Evolutionary conservation across 1,284 basidiomycete genomes (phyloP).

Genomic region (Cutaneotrichosporon spelunceum): DNA sequence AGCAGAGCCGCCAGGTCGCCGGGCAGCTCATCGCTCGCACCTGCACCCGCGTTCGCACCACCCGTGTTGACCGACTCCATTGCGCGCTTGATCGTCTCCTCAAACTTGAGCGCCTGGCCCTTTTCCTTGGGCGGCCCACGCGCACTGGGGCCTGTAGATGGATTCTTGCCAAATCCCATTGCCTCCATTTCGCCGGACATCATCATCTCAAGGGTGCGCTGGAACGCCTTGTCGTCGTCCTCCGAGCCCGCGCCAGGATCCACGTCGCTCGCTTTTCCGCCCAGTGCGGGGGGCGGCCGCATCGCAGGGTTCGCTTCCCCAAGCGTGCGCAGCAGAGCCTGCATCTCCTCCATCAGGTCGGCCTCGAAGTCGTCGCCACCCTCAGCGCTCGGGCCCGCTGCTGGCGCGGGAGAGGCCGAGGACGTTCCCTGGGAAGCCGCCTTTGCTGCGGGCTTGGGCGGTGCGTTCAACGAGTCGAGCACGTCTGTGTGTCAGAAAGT

Average conservation of each 20-base stretch:
- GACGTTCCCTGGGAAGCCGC: conserved; percentile 6
- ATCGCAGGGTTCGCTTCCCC: conserved; percentile 50
- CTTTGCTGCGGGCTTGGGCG: conserved; percentile 18
- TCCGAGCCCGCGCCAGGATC: conserved; percentile 29
- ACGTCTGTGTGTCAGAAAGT: conserved; percentile 34
- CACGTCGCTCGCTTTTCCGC: conserved; percentile 4
- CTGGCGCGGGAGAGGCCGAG: conserved; percentile 3
- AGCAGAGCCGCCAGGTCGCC: conserved; percentile 38
- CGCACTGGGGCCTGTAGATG: background rate
- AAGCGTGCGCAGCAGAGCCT: conserved; percentile 72
- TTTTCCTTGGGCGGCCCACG: conserved; percentile 1
- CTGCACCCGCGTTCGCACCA: conserved; percentile 29
- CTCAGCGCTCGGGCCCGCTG: conserved; percentile 23
- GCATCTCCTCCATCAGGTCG: conserved; percentile 78
- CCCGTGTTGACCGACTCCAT: conserved; percentile 72
- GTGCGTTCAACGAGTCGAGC: conserved; percentile 44
- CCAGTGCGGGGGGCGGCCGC: conserved; percentile 16
- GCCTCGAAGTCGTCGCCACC: conserved; percentile 60
- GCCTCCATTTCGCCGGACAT: conserved; percentile 65
- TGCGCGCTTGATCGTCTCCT: conserved; percentile 70
- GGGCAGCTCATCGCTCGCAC: conserved; percentile 28
- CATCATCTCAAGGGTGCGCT: conserved; percentile 72
- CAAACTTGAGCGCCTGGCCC: conserved; percentile 58
- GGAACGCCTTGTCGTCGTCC: conserved; percentile 55
- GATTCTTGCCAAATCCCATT: conserved; percentile 41